Evolutionary conservation across 139 green algal genomes (phyloP).

Genomic region (Micractinium sp.): DNA sequence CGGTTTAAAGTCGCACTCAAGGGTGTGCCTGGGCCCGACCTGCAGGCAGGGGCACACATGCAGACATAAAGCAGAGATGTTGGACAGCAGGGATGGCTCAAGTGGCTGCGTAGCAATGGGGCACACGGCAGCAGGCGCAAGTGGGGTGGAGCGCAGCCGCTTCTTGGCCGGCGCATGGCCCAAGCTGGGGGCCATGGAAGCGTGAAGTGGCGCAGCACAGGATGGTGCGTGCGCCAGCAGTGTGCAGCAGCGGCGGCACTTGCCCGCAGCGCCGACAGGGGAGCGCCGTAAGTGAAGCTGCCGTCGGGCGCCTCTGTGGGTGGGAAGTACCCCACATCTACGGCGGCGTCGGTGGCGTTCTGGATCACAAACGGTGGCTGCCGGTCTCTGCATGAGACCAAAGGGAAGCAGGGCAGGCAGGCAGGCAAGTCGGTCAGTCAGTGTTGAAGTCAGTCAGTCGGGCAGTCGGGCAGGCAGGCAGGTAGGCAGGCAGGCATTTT

Average conservation of each 20-base stretch:
- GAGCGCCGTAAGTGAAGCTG: neutral
- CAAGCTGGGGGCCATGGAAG: too few species aligned
- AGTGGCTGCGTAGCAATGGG: too few species aligned
- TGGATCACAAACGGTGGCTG: slow-evolving; percentile 47
- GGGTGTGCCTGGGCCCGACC: neutral
- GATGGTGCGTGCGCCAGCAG: neutral
- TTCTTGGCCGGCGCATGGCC: too few species aligned
- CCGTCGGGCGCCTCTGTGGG: neutral
- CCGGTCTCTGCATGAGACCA: slow-evolving; percentile 32
- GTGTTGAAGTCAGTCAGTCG: too few species aligned
- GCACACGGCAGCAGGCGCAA: too few species aligned
- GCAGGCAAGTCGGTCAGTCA: neutral
- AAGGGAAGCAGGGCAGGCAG: neutral
- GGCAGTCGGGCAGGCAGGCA: too few species aligned
- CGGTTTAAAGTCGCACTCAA: slow-evolving; percentile 25
- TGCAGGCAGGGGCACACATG: neutral
- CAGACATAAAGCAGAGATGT: too few species aligned
- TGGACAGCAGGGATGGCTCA: too few species aligned
- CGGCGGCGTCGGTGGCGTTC: neutral
- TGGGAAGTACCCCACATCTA: slow-evolving; percentile 37
- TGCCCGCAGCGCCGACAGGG: neutral
- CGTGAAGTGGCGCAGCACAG: neutral
- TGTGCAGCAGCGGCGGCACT: neutral
- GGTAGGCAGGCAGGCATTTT: too few species aligned
- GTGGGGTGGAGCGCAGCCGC: too few species aligned